Percentiles rank a stretch among this genome's conserved stretches.
Conservation (phyloP, 805 yeast genomes). For the Yarrowia sp. region DNA sequence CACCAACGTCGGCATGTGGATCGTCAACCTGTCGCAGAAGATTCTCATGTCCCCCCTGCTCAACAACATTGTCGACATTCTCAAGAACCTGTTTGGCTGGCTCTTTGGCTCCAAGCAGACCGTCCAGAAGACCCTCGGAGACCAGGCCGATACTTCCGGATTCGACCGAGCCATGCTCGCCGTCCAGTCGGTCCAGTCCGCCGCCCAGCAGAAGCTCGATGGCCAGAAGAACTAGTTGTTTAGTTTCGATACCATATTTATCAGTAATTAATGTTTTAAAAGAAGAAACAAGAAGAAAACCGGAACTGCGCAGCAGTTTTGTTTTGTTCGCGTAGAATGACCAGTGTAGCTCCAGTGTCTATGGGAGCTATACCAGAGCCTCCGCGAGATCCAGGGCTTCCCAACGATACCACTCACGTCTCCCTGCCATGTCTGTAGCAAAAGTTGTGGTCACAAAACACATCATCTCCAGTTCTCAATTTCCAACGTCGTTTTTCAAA, state of each 20-base stretch:
- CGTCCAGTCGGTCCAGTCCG: constrained; percentile 34
- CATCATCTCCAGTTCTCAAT: too few relatives aligned
- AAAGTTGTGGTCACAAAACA: too few relatives aligned
- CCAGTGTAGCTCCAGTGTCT: too few relatives aligned
- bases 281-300: too few relatives aligned
- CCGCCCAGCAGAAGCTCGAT: constrained; percentile 29
- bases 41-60: constrained; percentile 39
- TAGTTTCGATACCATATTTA: not conserved
- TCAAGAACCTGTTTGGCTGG: constrained; percentile 37
- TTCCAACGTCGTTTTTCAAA: too few relatives aligned
- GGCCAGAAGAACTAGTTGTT: constrained; percentile 1
- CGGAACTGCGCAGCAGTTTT: too few relatives aligned
- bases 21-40: constrained; percentile 37
- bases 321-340: too few relatives aligned
- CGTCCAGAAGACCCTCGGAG: constrained; percentile 23
- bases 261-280: not conserved
- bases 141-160: constrained; percentile 28
- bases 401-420: not conserved
- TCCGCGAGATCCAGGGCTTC: too few relatives aligned
- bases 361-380: too few relatives aligned
- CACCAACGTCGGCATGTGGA: constrained; percentile 37
- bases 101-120: constrained; percentile 39
- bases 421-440: not conserved
- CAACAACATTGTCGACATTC: constrained; percentile 37
- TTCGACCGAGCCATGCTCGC: constrained; percentile 36